These are phyloP conservation scores for Spizellomyces sp. DNA, from an alignment of 192 early-diverging fungal species.

Conservation along the genomic window DNA sequence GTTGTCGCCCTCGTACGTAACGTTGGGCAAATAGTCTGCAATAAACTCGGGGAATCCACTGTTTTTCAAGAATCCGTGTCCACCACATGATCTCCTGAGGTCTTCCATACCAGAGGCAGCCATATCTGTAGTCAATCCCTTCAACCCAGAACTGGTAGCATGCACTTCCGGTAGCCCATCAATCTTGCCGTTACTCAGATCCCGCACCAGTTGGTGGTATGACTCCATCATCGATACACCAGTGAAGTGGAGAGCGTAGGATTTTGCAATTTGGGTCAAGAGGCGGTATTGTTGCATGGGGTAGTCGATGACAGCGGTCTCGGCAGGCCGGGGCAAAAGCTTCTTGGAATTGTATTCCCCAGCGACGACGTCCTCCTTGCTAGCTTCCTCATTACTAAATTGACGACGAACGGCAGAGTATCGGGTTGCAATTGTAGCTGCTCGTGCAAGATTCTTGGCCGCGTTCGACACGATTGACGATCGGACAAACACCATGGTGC, in stretches of 20 bases:
- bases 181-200: slow-evolving; percentile 16
- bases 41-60: slow-evolving; percentile 18
- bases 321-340: neutral
- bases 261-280: slow-evolving; percentile 19
- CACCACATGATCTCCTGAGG: slow-evolving; percentile 20
- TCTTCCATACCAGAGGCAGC: slow-evolving; percentile 21
- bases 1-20: slow-evolving; percentile 30
- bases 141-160: slow-evolving; percentile 20
- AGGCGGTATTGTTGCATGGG: slow-evolving; percentile 20
- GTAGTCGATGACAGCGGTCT: slow-evolving; percentile 22
- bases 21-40: slow-evolving; percentile 21
- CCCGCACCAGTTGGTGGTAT: slow-evolving; percentile 8
- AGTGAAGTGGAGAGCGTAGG: slow-evolving; percentile 21
- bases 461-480: slow-evolving; percentile 63
- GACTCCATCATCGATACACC: slow-evolving; percentile 18
- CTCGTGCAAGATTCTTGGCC: slow-evolving; percentile 22
- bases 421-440: slow-evolving; percentile 21
- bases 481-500: slow-evolving; percentile 84
- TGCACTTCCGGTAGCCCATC: slow-evolving; percentile 14
- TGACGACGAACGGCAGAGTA: slow-evolving; percentile 31
- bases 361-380: slow-evolving; percentile 11
- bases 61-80: slow-evolving; percentile 25
- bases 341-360: too few species aligned
- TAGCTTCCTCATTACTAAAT: slow-evolving; percentile 18
- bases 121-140: slow-evolving; percentile 20